A percentile compares a stretch with the other conserved stretches of the same genome.
These are phyloP conservation scores for Haplosporangium gracile DNA, from an alignment of 192 early-diverging fungal genomes.

Conservation along the genomic window DNA sequence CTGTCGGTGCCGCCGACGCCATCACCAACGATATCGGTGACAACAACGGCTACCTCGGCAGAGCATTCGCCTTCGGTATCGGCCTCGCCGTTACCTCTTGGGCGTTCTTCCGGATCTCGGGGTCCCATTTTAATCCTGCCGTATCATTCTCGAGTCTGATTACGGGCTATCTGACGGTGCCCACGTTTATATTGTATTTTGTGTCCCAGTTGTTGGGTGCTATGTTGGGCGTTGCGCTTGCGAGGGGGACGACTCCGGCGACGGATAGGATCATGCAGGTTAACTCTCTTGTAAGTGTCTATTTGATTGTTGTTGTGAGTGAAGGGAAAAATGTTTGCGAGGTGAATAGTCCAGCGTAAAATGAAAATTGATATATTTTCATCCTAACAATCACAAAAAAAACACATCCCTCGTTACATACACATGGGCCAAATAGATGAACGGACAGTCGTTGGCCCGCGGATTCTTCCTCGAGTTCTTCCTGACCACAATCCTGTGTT, in stretches of 20 bases:
- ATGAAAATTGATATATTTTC: neutral
- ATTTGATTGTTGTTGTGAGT: neutral
- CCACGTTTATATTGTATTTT: conserved; percentile 61
- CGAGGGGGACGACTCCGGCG: conserved; percentile 23
- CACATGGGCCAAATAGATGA: neutral
- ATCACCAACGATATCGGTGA: conserved; percentile 3
- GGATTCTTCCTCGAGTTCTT: conserved; percentile 57
- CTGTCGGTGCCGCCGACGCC: conserved; percentile 56
- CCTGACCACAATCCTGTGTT: conserved; percentile 39
- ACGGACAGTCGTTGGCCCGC: conserved; percentile 34
- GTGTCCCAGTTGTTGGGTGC: conserved; percentile 71
- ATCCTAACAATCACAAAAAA: neutral
- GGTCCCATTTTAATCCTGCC: conserved; percentile 75
- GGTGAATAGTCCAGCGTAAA: too few species aligned
- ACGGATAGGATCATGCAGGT: neutral
- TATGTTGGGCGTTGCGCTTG: conserved; percentile 62
- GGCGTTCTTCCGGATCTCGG: conserved; percentile 66
- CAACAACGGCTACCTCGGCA: conserved; percentile 14
- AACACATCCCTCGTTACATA: neutral
- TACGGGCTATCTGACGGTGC: conserved; percentile 61
- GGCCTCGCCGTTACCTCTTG: conserved; percentile 59
- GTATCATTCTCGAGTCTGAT: conserved; percentile 68
- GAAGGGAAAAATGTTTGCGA: neutral
- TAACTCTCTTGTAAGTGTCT: conserved; percentile 27
- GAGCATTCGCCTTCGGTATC: conserved; percentile 62